These are phyloP conservation scores for Nyctanthes arbortristis DNA, from an alignment of 257 asterid genomes.

Conservation along the genomic window DNA sequence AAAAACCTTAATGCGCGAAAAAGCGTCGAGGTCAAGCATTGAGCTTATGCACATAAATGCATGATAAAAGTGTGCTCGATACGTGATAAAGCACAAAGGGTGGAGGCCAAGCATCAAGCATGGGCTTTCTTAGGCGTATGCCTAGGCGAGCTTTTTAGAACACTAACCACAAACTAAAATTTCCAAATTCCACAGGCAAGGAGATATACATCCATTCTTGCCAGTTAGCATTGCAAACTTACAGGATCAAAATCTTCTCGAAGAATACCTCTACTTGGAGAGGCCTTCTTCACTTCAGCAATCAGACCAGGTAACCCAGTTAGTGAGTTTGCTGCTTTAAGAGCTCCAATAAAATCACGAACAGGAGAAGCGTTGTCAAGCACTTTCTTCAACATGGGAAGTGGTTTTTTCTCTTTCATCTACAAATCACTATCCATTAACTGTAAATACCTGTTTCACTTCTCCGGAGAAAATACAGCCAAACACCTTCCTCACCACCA, in stretches of 20 bases:
- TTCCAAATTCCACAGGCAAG: not conserved
- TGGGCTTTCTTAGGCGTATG: too few relatives aligned
- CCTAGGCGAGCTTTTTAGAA: too few relatives aligned
- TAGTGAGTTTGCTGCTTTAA: conserved; percentile 58
- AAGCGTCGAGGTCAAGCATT: too few relatives aligned
- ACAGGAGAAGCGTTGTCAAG: conserved; percentile 57
- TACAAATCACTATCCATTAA: conserved; percentile 25
- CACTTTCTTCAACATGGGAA: conserved; percentile 40
- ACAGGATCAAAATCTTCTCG: conserved; percentile 93
- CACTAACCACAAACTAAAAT: too few relatives aligned
- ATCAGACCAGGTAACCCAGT: conserved; percentile 80
- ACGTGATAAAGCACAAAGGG: too few relatives aligned
- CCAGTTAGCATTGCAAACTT: conserved; percentile 28
- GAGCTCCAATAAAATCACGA: conserved; percentile 82
- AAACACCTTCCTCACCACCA: not conserved
- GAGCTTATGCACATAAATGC: too few relatives aligned
- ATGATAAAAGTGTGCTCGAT: too few relatives aligned
- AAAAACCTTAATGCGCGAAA: too few relatives aligned
- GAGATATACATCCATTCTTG: not conserved
- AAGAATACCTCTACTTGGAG: conserved; percentile 84
- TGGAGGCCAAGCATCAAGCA: too few relatives aligned
- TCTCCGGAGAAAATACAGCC: not conserved
- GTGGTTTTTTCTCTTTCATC: conserved; percentile 75
- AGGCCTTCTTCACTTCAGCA: conserved; percentile 96
- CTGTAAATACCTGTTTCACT: not conserved